Percentiles rank a stretch among this genome's conserved stretches.
Evolutionary conservation across 352 stramenopile genomes (phyloP).

Genomic region (Phytophthora sojae): DNA sequence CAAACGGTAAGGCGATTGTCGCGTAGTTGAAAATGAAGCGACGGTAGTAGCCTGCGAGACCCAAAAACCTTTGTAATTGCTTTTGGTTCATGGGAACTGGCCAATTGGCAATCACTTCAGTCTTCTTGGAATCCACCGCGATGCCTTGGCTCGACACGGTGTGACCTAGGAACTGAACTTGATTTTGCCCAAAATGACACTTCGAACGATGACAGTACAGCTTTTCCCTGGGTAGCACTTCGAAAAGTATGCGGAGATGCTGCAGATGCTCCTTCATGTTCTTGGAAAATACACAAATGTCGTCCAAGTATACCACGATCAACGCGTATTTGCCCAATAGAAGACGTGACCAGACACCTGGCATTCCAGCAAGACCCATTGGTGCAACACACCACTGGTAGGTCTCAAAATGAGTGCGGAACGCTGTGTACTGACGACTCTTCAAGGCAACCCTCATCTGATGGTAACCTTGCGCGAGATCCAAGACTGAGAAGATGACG

Average conservation of each 20-base stretch:
- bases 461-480: constrained; percentile 44
- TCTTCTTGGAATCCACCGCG: too few species aligned
- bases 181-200: too few species aligned
- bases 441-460: constrained; percentile 26
- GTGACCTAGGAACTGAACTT: too few species aligned
- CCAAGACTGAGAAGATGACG: constrained; percentile 34
- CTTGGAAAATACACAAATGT: constrained; percentile 44
- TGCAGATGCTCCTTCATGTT: constrained; percentile 23
- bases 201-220: too few species aligned
- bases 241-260: constrained; percentile 22
- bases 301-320: constrained; percentile 49
- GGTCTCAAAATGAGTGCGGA: constrained; percentile 42
- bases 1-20: too few species aligned
- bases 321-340: constrained; percentile 42
- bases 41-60: too few species aligned
- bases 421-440: constrained; percentile 39
- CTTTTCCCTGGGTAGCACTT: too few species aligned
- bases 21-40: too few species aligned
- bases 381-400: constrained; percentile 54
- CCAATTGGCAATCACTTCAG: too few species aligned
- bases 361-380: constrained; percentile 52
- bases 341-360: constrained; percentile 45
- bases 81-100: too few species aligned
- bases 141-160: too few species aligned
- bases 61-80: too few species aligned